Evolutionary conservation across 257 asterid genomes (phyloP), one percentile per base, ranked within the genome.

Genomic region (Coffea canephora): DNA sequence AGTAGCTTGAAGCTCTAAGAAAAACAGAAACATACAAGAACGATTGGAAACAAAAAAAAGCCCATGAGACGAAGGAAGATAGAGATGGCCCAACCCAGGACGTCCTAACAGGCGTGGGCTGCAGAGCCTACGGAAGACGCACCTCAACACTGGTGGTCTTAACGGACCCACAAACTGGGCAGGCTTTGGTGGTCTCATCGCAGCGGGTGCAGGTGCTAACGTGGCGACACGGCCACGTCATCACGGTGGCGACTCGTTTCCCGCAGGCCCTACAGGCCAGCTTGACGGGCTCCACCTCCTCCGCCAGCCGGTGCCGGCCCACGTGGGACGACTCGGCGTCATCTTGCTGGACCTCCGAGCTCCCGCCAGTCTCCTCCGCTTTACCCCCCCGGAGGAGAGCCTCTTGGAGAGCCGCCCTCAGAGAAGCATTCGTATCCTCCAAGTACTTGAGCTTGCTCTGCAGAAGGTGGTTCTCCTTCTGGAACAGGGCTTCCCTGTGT

Each of bases 191-290:
- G 1, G 0, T 18, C 1, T 3, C 72, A 0, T 88, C 84, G 46
- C 94, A 91, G 2, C 41, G 12, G 4, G 19, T 46, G 76, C 93
- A 91, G 5, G 88, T 68, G 34, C 93, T 84, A 12, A 91, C 71
- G 48, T 90, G 97, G 66, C 90, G 86, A 78, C 97, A 90, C 1
- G 91, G 91, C 89, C 83, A 87, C 78, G 89, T 31, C 87, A 90
- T 81, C 84, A 87, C 41, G 0, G 85, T 84, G 1, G 95, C 89
- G n/a, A 80, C 64, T 77, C 64, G 69, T 21, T 78, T 77, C 79
- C 68, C 68, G 36, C 97, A 90, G 0, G 25, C 80, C 74, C 70
- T 75, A 79, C 94, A 91, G 7, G 62, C 87, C 9, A 80, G 57
- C 79, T 13, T 82, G 0, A 84, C 77, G 3, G 83, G 85, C 61